Percentiles rank a stretch among this genome's conserved stretches.
Evolutionary conservation across 2,329 filamentous ascomycete genomes (phyloP).

Genomic region (Biscogniauxia mediterranea): DNA sequence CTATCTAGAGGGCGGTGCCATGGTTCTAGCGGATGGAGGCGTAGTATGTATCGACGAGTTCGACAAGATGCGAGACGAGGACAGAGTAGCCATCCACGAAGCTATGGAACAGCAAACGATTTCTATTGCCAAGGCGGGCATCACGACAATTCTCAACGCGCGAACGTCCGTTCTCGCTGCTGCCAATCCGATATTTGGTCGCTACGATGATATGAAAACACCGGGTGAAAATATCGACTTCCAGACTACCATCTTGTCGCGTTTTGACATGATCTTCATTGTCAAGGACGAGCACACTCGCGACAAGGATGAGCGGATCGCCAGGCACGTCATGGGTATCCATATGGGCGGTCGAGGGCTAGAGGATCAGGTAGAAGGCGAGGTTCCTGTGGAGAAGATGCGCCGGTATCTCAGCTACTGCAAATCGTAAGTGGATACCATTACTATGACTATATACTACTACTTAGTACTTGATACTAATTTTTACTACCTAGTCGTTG

Average conservation of each 20-base stretch:
- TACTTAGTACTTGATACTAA: constrained; percentile 27
- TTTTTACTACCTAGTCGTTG: constrained; percentile 63
- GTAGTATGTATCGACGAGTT: constrained; percentile 99
- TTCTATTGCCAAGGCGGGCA: constrained; percentile 96
- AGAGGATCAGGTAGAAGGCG: constrained; percentile 80
- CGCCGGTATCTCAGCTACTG: constrained; percentile 96
- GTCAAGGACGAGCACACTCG: constrained; percentile 93
- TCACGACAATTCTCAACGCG: constrained; percentile 96
- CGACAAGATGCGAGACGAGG: constrained; percentile 99
- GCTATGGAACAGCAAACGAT: constrained; percentile 99
- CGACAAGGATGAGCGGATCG: constrained; percentile 86
- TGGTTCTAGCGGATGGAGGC: constrained; percentile 95
- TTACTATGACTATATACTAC: neutral
- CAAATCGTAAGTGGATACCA: constrained; percentile 70
- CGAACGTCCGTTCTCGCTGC: constrained; percentile 92
- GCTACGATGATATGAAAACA: constrained; percentile 96
- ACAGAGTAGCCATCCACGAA: constrained; percentile 96
- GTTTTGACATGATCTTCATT: constrained; percentile 99
- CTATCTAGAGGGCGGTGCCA: constrained; percentile 95
- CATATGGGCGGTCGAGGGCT: constrained; percentile 87
- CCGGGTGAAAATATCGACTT: constrained; percentile 99
- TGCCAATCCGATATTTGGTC: constrained; percentile 95
- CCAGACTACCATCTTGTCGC: constrained; percentile 94
- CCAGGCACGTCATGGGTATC: constrained; percentile 94
- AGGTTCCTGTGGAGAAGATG: constrained; percentile 95